Base-by-base conservation (phyloP, 495 filamentous ascomycete species). In the Aspergillus haitiensis region DNA sequence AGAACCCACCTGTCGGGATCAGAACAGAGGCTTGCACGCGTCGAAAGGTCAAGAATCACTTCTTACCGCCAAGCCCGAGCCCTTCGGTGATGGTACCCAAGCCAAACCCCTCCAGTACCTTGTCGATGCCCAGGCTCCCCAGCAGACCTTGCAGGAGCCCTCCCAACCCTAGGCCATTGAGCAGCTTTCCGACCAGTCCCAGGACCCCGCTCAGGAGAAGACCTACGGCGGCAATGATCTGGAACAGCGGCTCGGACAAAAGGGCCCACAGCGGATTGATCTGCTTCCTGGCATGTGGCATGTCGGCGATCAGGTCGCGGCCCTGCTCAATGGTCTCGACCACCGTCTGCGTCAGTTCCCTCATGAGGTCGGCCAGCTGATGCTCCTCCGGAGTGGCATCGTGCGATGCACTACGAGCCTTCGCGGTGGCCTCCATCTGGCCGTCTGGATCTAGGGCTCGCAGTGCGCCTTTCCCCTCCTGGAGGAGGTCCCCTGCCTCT, bases 211-310 rank as follows among this genome's bases (percentile, higher is more conserved):
- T 83, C 35, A 94, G 75, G 58, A 95, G 71, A 61, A 95, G 71
- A 3, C 91, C 91, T 4, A 95, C 91, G 7, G 88, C 90, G 2
- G 90, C 90, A 58, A 95, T 76, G 69, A 96, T 95, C 79, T 95
- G 92, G 81, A 91, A 88, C 16, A 95, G 78, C 7, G 92, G 91
- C 76, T 95, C 75, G 11, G 84, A 85, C 10, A 95, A 73, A 52
- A 95, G 73, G 34, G 82, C 85, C 88, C 90, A 90, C 16, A 95
- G 82, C 3, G 91, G 90, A 65, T 91, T 93, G 45, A 95, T 81
- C 71, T 87, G 83, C 78, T 93, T 92, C 82, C 92, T 91, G 12
- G 89, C 91, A 61, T 90, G 85, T 3, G 91, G 91, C 86, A 94
- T 90, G 69, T 87, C 87, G 65, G 87, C 84, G 52, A 93, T 86